These are phyloP conservation scores for Aurifilum marmelostoma DNA, from an alignment of 2,329 filamentous ascomycete genomes.

Conservation along the genomic window DNA sequence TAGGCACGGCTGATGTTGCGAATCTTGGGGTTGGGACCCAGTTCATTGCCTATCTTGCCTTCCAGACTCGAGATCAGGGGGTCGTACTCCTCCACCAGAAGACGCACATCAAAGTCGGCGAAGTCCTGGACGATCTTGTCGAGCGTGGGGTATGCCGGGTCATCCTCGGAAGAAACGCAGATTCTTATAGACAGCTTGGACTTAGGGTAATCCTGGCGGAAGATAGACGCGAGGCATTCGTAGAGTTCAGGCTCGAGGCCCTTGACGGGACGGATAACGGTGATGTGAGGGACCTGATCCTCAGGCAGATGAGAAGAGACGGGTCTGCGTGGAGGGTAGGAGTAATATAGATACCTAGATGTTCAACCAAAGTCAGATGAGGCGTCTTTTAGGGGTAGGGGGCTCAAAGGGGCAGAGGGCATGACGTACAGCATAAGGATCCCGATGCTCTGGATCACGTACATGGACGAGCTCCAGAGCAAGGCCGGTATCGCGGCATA, in stretches of 20 bases:
- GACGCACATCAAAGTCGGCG: constrained; percentile 64
- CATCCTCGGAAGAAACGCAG: constrained; percentile 74
- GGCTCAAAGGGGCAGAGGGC: not conserved
- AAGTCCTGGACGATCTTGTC: constrained; percentile 74
- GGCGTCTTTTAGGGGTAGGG: too few species aligned
- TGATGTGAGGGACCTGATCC: constrained; percentile 75
- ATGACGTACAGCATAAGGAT: constrained; percentile 55
- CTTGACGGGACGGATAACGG: constrained; percentile 90
- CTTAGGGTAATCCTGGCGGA: constrained; percentile 78
- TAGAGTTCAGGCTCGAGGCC: constrained; percentile 88
- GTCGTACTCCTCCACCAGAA: constrained; percentile 84
- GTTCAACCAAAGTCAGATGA: too few species aligned
- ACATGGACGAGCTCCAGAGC: constrained; percentile 56
- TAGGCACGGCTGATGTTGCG: constrained; percentile 95
- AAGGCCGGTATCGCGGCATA: constrained; percentile 32
- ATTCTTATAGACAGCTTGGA: constrained; percentile 79
- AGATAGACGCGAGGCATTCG: constrained; percentile 86
- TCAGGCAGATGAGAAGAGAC: constrained; percentile 54
- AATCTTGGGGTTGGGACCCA: constrained; percentile 98
- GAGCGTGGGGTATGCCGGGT: constrained; percentile 78
- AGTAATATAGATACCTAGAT: constrained; percentile 57
- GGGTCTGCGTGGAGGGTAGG: constrained; percentile 50
- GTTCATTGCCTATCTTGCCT: constrained; percentile 52
- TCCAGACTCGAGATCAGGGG: constrained; percentile 62
- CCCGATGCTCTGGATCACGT: constrained; percentile 60